phyloP scores from a whole-genome alignment of 805 yeast genomes.

The Lipomyces mesembrius region DNA sequence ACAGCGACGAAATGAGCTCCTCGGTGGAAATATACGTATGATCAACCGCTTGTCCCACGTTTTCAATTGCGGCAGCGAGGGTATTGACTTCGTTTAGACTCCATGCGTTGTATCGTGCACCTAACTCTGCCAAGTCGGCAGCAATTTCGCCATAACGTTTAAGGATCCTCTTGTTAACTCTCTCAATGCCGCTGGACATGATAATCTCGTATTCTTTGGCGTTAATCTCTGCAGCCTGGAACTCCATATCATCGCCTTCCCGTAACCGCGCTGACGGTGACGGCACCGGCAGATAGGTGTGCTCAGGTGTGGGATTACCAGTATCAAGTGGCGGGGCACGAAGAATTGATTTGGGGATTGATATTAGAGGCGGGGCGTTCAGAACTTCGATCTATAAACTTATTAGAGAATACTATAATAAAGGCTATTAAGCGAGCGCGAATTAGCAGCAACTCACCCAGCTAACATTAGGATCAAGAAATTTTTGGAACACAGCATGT shows the following conservation, averaged over 20 bases:
- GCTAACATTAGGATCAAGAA: slow-evolving; percentile 80
- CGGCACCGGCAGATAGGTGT: slow-evolving; percentile 67
- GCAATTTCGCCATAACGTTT: slow-evolving; percentile 63
- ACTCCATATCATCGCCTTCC: slow-evolving; percentile 49
- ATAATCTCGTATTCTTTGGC: slow-evolving; percentile 55
- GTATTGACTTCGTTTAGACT: slow-evolving; percentile 53
- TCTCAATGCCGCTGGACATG: slow-evolving; percentile 58
- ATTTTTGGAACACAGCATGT: slow-evolving; percentile 69
- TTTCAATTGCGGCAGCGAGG: slow-evolving; percentile 67
- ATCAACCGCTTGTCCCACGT: slow-evolving; percentile 85
- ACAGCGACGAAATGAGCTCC: slow-evolving; percentile 57
- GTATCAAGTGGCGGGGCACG: slow-evolving; percentile 68
- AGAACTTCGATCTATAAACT: slow-evolving; percentile 59
- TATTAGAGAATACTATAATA: neutral
- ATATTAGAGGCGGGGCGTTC: slow-evolving; percentile 58
- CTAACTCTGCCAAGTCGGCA: slow-evolving; percentile 73
- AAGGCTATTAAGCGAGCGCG: too few relatives aligned
- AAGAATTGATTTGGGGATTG: slow-evolving; percentile 58
- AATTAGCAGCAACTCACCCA: slow-evolving; percentile 52
- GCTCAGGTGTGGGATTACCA: slow-evolving; percentile 59
- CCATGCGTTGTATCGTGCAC: slow-evolving; percentile 68
- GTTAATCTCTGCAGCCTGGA: slow-evolving; percentile 50
- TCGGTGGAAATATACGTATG: slow-evolving; percentile 58
- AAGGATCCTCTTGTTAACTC: slow-evolving; percentile 59
- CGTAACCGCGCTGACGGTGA: slow-evolving; percentile 48